Evolutionary conservation across 192 early-diverging fungal species (phyloP).

Genomic region (Obelidium mucronatum): DNA sequence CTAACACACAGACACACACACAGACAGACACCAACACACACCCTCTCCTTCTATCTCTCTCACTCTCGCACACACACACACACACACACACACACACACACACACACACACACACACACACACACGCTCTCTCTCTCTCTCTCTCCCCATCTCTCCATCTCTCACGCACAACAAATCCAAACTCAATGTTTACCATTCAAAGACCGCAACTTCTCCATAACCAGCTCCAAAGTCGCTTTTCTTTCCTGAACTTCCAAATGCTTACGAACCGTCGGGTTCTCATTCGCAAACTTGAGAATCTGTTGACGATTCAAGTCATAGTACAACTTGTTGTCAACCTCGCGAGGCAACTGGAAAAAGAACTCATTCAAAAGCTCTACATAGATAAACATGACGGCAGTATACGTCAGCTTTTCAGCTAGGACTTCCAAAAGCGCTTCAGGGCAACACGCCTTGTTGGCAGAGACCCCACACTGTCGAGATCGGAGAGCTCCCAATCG

Average conservation of each 20-base stretch:
- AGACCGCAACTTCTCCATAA: slow-evolving; percentile 55
- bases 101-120: too few species aligned
- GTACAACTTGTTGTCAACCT: slow-evolving; percentile 91
- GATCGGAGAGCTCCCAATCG: slow-evolving; percentile 83
- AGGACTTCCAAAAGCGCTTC: slow-evolving; percentile 93
- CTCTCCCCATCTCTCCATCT: too few species aligned
- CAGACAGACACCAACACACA: too few species aligned
- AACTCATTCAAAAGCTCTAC: slow-evolving; percentile 98
- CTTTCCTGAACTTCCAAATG: slow-evolving; percentile 90
- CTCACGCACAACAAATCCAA: too few species aligned
- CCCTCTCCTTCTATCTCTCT: too few species aligned
- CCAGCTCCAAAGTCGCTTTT: slow-evolving; percentile 78
- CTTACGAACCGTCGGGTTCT: slow-evolving; percentile 84
- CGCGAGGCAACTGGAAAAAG: slow-evolving; percentile 96
- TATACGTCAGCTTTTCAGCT: slow-evolving; percentile 93
- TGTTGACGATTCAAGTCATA: slow-evolving; percentile 83
- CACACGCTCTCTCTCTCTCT: too few species aligned
- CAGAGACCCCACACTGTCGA: slow-evolving; percentile 79
- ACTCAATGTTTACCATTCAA: slow-evolving; percentile 36
- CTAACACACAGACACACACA: too few species aligned
- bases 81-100: too few species aligned
- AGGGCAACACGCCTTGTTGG: slow-evolving; percentile 92
- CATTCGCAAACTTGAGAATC: slow-evolving; percentile 85
- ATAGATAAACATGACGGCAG: slow-evolving; percentile 96
- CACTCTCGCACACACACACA: too few species aligned